Conservation (phyloP, 371 early-diverging fungal genomes). For the Lichtheimia hyalospora region DNA sequence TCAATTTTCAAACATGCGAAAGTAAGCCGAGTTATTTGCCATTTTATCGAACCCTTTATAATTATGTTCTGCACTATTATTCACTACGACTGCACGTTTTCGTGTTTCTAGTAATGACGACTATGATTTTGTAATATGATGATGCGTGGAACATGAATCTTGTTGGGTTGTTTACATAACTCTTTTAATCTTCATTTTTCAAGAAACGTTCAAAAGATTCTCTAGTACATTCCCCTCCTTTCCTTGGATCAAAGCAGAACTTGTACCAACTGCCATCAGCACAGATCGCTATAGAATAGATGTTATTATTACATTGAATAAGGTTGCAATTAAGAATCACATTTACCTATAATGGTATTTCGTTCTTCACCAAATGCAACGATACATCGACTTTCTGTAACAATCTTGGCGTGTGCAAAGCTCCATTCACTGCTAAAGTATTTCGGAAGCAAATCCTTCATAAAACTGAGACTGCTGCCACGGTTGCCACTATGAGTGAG, state of each 20-base stretch:
- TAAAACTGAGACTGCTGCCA: slow-evolving; percentile 71
- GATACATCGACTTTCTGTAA: slow-evolving; percentile 76
- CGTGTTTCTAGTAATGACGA: too few species aligned
- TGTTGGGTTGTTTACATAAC: too few species aligned
- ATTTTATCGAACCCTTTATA: too few species aligned
- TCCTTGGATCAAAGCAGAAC: slow-evolving; percentile 78
- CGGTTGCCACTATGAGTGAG: slow-evolving; percentile 46
- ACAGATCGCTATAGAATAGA: slow-evolving; percentile 61
- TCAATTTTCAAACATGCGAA: too few species aligned
- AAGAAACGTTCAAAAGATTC: slow-evolving; percentile 68
- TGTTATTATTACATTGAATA: neutral
- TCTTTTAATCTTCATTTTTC: slow-evolving; percentile 23
- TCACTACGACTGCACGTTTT: too few species aligned
- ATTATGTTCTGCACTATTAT: too few species aligned
- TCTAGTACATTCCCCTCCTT: slow-evolving; percentile 77
- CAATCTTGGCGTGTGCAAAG: slow-evolving; percentile 86
- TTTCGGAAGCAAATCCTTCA: slow-evolving; percentile 89
- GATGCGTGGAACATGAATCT: too few species aligned
- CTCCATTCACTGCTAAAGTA: slow-evolving; percentile 95
- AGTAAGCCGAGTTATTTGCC: too few species aligned
- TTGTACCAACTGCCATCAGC: slow-evolving; percentile 87
- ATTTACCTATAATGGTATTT: slow-evolving; percentile 71
- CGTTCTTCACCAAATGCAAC: slow-evolving; percentile 78
- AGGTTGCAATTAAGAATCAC: neutral
- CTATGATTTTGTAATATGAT: too few species aligned